Conservation (phyloP, 805 yeast species). For the Starmerella sirachaensis region DNA sequence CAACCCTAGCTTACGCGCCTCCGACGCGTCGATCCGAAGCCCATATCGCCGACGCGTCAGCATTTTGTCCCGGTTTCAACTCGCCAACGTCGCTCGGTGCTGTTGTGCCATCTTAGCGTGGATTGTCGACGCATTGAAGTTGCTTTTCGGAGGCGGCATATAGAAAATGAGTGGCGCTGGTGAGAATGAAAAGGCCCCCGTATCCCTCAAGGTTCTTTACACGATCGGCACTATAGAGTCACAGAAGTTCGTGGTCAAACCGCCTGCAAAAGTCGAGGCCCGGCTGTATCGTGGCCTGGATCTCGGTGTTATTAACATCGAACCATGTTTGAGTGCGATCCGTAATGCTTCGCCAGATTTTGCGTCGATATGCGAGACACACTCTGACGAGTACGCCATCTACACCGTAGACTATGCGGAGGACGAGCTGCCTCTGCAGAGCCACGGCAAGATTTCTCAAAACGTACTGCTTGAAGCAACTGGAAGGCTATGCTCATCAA, state of each 20-base stretch:
- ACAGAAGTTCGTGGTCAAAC: conserved; percentile 29
- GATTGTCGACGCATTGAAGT: no score
- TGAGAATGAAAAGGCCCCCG: not conserved
- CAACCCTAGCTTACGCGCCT: no score
- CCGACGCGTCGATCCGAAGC: no score
- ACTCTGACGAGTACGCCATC: conserved; percentile 30
- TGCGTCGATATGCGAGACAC: conserved; percentile 20
- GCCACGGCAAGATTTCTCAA: conserved; percentile 30
- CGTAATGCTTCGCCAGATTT: conserved; percentile 30
- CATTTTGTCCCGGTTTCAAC: no score
- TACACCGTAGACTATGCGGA: conserved; percentile 33
- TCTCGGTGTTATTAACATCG: conserved; percentile 27
- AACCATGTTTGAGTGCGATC: conserved; percentile 28
- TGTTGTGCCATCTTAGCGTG: no score
- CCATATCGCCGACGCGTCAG: no score
- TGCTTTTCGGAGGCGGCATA: no score
- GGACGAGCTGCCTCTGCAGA: conserved; percentile 30
- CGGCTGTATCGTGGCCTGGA: conserved; percentile 19
- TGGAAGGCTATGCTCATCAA: conserved; percentile 11
- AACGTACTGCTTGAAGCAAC: conserved; percentile 8
- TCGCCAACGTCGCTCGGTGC: no score
- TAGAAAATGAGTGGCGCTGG: not conserved
- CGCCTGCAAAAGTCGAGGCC: conserved; percentile 17
- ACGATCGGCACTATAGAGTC: conserved; percentile 28
- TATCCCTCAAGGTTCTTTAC: conserved; percentile 29